phyloP scores from a whole-genome alignment of 225 moss, liverwort and hornwort species.

The Climacium dendroides region DNA sequence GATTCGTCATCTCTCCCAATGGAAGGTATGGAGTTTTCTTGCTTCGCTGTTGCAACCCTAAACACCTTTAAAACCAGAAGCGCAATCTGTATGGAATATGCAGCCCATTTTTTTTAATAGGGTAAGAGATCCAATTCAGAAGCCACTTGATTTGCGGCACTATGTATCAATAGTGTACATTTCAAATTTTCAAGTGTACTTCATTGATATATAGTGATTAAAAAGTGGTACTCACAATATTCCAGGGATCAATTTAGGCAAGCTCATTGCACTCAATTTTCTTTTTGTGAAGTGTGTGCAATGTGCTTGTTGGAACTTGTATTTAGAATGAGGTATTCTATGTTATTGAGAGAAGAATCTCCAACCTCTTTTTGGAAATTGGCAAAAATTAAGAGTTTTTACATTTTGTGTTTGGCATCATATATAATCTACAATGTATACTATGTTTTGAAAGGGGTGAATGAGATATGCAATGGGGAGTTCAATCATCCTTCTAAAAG shows the following conservation, averaged over 20 bases:
- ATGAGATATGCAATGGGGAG: not conserved
- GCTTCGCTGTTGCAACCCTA: not conserved
- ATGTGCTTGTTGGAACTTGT: not conserved
- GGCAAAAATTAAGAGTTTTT: not conserved
- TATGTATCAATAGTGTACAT: not conserved
- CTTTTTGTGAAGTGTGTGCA: rapidly evolving
- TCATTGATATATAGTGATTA: not conserved
- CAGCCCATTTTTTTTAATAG: not conserved
- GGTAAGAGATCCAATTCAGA: not conserved
- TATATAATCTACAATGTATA: not conserved
- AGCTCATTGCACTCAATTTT: not conserved
- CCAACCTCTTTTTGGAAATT: rapidly evolving
- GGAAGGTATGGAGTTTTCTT: not conserved
- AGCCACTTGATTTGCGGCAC: not conserved
- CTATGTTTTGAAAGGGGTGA: not conserved
- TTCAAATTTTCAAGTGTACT: not conserved
- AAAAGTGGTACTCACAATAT: not conserved
- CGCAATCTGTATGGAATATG: not conserved
- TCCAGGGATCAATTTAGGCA: rapidly evolving
- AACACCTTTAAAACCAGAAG: no score
- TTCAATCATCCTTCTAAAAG: no score
- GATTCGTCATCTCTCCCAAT: constrained; percentile 1
- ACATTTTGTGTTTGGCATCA: no score
- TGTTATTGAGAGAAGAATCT: no score
- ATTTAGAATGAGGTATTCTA: rapidly evolving